Percentiles rank a stretch among this genome's conserved stretches.
Conservation (phyloP, 139 green algal species). For the Zygnema cylindricum region DNA sequence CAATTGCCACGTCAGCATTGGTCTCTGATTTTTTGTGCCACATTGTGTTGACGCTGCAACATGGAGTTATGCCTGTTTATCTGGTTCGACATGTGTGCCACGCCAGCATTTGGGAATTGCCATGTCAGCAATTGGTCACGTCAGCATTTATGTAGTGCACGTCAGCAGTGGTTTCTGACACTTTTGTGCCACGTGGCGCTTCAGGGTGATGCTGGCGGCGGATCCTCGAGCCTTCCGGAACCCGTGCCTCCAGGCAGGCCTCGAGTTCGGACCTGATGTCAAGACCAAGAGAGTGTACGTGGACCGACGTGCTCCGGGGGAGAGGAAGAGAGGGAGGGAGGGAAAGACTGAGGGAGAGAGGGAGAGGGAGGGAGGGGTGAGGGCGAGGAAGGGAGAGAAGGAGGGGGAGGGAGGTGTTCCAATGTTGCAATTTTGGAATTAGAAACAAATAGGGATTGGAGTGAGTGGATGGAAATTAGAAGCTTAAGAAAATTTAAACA, state of each 20-base stretch:
- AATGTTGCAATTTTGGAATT: not conserved
- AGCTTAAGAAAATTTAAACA: no score
- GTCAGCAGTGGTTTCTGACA: no score
- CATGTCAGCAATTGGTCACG: no score
- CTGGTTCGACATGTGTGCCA: no score
- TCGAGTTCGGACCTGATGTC: slow-evolving; percentile 17
- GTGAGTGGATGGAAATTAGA: not conserved
- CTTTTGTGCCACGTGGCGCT: not conserved
- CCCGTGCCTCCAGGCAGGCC: slow-evolving; percentile 22
- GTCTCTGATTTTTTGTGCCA: no score
- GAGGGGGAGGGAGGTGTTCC: not conserved
- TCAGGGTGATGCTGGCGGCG: slow-evolving; percentile 27
- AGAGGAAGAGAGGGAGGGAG: slow-evolving; percentile 11
- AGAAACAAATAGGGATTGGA: not conserved
- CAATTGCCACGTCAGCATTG: no score
- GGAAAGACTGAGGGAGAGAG: no score
- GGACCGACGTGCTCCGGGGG: not conserved
- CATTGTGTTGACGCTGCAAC: no score
- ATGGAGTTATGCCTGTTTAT: no score
- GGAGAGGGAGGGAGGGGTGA: not conserved
- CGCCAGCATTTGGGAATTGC: no score
- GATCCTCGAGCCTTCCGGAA: slow-evolving; percentile 18
- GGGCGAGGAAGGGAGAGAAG: no score
- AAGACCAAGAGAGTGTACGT: slow-evolving; percentile 30
- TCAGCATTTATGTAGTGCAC: no score